A percentile compares a stretch with the other conserved stretches of the same genome.
These are phyloP conservation scores for Hirschioporus abietinus DNA, from an alignment of 768 basidiomycete genomes.

Conservation along the genomic window DNA sequence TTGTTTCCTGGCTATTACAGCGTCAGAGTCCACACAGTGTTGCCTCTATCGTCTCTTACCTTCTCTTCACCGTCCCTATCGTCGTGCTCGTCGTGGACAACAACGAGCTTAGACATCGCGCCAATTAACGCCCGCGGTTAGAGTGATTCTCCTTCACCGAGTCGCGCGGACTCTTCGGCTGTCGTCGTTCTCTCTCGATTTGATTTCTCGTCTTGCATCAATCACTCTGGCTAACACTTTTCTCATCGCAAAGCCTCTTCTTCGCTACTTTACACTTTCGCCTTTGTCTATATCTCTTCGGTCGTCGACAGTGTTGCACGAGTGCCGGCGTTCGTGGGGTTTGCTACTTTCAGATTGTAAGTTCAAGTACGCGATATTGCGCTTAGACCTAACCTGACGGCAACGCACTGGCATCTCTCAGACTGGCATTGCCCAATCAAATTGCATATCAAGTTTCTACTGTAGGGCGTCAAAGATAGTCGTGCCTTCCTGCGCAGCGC, in stretches of 20 bases:
- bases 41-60: background rate
- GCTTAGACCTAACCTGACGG: background rate
- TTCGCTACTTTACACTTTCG: background rate
- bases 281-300: background rate
- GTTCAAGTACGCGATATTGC: constrained; percentile 1
- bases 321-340: background rate
- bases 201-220: background rate
- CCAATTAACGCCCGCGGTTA: background rate
- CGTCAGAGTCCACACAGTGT: background rate
- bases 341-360: background rate
- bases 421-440: background rate
- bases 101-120: background rate
- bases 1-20: background rate
- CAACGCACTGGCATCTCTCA: background rate
- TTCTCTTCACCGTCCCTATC: background rate
- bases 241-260: background rate
- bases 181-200: background rate
- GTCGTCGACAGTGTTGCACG: background rate
- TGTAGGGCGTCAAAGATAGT: background rate
- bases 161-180: background rate
- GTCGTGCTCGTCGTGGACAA: background rate
- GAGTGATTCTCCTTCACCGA: background rate
- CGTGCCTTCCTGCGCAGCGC: background rate
- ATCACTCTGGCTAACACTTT: background rate
- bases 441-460: background rate